A percentile compares a stretch with the other conserved stretches of the same genome.
Conservation (phyloP, 176 grass and related monocot genomes). For the Cenchrus fungigraminus region DNA sequence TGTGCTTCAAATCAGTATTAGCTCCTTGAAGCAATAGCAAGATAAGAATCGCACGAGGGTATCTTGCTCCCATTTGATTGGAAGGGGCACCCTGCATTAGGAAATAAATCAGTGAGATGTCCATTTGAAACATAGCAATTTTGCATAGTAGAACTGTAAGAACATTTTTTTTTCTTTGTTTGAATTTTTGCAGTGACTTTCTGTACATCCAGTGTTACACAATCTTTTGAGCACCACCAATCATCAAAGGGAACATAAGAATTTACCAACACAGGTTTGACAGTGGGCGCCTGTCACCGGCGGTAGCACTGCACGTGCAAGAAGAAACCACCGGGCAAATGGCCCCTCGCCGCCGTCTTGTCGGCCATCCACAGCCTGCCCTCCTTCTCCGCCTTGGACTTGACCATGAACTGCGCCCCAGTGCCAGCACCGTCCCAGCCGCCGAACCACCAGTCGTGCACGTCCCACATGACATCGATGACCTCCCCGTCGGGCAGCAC, state of each 20-base stretch:
- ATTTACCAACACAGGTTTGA: background rate
- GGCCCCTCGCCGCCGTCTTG: constrained; percentile 30
- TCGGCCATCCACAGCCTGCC: constrained; percentile 71
- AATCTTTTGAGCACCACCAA: too few relatives aligned
- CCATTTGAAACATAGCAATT: background rate
- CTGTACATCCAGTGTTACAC: too few relatives aligned
- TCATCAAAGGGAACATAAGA: too few relatives aligned
- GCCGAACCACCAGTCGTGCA: constrained; percentile 88
- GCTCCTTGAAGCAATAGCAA: too few relatives aligned
- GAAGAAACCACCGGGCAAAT: constrained; percentile 51
- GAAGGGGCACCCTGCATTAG: too few relatives aligned
- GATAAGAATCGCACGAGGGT: too few relatives aligned
- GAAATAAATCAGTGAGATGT: too few relatives aligned
- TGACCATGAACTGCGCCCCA: constrained; percentile 81
- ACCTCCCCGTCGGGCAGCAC: background rate
- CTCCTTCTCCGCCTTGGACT: constrained; percentile 54
- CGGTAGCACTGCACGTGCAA: constrained; percentile 63
- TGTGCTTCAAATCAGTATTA: too few relatives aligned
- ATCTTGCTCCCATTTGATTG: too few relatives aligned
- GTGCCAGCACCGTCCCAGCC: background rate
- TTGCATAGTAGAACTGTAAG: background rate
- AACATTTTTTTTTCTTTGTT: too few relatives aligned
- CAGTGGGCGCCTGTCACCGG: background rate
- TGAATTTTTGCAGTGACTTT: too few relatives aligned
- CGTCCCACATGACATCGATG: constrained; percentile 91